A percentile compares a stretch with the other conserved stretches of the same genome.
phyloP scores from a whole-genome alignment of 495 filamentous ascomycete genomes.

The Aspergillus coremiiformis region DNA sequence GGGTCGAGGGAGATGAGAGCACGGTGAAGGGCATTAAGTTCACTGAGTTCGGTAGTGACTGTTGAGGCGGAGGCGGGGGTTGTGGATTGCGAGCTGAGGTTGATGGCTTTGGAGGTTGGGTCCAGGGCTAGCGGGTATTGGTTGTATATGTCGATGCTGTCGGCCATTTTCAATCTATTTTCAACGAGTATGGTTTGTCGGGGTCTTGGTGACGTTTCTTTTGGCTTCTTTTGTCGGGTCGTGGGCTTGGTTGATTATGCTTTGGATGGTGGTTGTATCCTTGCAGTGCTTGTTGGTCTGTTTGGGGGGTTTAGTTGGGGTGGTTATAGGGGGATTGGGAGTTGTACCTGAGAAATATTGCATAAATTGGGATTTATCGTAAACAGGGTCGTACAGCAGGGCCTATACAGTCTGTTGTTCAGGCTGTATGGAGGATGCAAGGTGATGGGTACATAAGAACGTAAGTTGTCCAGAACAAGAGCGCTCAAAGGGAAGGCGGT shows the following conservation, averaged over 20 bases:
- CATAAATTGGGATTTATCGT: not conserved
- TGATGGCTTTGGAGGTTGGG: constrained; percentile 68
- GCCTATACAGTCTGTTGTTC: not conserved
- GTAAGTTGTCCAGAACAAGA: constrained; percentile 9
- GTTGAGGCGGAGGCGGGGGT: constrained; percentile 27
- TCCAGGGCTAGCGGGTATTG: constrained; percentile 76
- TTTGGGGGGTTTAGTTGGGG: not conserved
- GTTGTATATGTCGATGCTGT: constrained; percentile 63
- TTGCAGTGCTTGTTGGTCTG: not conserved
- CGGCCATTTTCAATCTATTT: constrained; percentile 20
- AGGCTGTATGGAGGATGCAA: not conserved
- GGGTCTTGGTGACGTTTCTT: not conserved
- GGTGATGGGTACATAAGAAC: not conserved
- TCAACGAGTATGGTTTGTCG: not conserved
- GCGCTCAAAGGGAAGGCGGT: constrained; percentile 9
- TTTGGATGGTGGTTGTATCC: not conserved
- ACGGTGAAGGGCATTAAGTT: constrained; percentile 70
- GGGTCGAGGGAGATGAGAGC: constrained; percentile 51
- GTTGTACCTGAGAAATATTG: not conserved
- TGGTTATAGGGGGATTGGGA: not conserved
- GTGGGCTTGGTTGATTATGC: not conserved
- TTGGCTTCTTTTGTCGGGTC: not conserved
- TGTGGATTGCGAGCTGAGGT: constrained; percentile 40
- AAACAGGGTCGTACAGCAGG: not conserved
- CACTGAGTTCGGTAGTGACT: constrained; percentile 57